Evolutionary conservation across 1,284 basidiomycete genomes (phyloP).

Genomic region (Sporisorium exsertum): DNA sequence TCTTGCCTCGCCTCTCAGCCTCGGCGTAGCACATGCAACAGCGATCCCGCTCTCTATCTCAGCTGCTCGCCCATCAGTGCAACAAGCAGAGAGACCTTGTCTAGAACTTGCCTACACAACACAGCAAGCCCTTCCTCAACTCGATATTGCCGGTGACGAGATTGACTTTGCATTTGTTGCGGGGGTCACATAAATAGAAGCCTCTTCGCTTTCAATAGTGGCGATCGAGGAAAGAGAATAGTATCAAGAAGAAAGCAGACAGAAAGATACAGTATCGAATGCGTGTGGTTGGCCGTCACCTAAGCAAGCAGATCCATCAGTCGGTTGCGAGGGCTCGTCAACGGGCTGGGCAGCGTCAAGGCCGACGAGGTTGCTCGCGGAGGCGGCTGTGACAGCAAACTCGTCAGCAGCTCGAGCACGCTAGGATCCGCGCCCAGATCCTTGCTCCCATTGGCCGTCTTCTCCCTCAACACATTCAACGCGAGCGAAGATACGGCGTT

Average conservation of each 20-base stretch:
- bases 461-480: constrained; percentile 38
- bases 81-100: not conserved
- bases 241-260: not conserved
- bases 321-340: constrained; percentile 28
- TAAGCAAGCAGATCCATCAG: constrained; percentile 33
- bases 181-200: not conserved
- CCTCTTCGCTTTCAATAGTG: not conserved
- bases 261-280: not conserved
- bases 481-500: constrained; percentile 55
- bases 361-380: constrained; percentile 6
- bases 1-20: constrained; percentile 1
- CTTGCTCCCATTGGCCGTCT: constrained; percentile 26
- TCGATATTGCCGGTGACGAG: not conserved
- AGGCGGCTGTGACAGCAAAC: constrained; percentile 23
- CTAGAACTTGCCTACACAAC: not conserved
- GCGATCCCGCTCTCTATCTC: constrained; percentile 2
- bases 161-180: not conserved
- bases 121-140: not conserved
- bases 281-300: not conserved
- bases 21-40: constrained; percentile 6
- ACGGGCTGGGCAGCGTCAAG: constrained; percentile 8
- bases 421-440: constrained; percentile 13
- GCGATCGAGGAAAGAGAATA: not conserved
- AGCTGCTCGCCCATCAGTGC: not conserved
- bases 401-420: constrained; percentile 34